These are phyloP conservation scores for Phaffia tasmanica DNA, from an alignment of 768 basidiomycete species.

Conservation along the genomic window DNA sequence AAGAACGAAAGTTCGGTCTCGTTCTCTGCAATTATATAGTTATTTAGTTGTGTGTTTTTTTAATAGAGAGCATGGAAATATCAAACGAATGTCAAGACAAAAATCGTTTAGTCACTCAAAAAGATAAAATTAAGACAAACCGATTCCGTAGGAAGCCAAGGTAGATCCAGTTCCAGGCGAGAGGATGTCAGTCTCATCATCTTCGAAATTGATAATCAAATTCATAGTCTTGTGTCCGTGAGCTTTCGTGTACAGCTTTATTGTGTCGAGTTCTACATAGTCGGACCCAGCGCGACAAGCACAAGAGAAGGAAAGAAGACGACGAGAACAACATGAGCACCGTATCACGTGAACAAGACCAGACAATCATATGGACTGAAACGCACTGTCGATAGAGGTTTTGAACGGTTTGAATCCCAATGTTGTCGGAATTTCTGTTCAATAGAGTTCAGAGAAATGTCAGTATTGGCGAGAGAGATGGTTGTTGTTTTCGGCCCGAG, in stretches of 20 bases:
- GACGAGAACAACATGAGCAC: too few species aligned
- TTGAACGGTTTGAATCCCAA: slow-evolving; percentile 83
- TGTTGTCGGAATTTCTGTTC: slow-evolving; percentile 57
- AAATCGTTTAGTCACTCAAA: neutral
- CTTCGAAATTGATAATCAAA: slow-evolving; percentile 92
- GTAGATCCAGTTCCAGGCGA: slow-evolving; percentile 50
- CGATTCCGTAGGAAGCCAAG: slow-evolving; percentile 62
- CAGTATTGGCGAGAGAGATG: neutral
- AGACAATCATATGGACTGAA: neutral
- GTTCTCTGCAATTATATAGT: slow-evolving; percentile 54
- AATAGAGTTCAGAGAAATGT: neutral
- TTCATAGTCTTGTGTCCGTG: slow-evolving; percentile 97
- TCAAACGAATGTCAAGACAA: neutral
- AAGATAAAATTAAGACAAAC: slow-evolving; percentile 44
- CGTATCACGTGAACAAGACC: too few species aligned
- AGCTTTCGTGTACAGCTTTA: slow-evolving; percentile 88
- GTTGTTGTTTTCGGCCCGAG: neutral
- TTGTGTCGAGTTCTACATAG: slow-evolving; percentile 45
- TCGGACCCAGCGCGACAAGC: neutral
- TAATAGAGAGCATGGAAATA: neutral
- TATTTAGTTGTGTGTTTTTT: neutral
- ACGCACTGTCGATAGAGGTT: slow-evolving; percentile 50
- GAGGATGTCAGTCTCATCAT: slow-evolving; percentile 80
- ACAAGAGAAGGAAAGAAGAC: neutral
- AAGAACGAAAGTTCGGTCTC: slow-evolving; percentile 94